Evolutionary conservation across 768 basidiomycete species (phyloP), one percentile per base, ranked within the genome.

Genomic region (Boletales sp.): DNA sequence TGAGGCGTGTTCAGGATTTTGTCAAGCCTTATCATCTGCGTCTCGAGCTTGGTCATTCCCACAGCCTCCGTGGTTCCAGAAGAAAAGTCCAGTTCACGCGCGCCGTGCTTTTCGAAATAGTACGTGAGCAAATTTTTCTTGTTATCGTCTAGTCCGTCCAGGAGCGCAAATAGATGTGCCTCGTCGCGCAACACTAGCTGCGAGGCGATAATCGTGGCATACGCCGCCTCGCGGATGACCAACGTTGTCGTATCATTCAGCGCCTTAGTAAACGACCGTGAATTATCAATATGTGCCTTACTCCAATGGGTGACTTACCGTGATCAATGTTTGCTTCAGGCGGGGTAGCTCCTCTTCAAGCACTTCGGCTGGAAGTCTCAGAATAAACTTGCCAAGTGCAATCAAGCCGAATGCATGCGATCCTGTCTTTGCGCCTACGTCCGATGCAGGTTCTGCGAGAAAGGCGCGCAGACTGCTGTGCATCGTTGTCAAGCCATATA

Each of bases 111-210:
- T 66, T 92, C 90, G 56, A 94, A 94, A 49, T 91, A 73, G 57
- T 94, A 94, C 2, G 91, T 90, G 43, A 94, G 72, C 15, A 93
- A 73, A 62, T 94, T 92, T 75, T 91, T 92, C 76, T 93, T 90
- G 59, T 90, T 89, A 52, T 90, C 86, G n/a, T 88, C 82, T 37
- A 94, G 74, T 6, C 86, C 87, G 50, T 90, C 87, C 40, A 94
- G 71, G 15, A 94, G 78, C 34, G 81, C 73, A 58, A 94, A 94
- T 1, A 94, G 73, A 56, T 90, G 88, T 0, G 83, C 82, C 63
- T 93, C 91, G 61, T 94, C 90, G 21, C 82, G 80, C 36, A 94
- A 71, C 48, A 92, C 83, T 30, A 91, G 73, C 58, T 93, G 91
- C 0, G 89, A 87, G 13, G 91, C 86, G 53, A 90, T 89, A 61